Conservation (phyloP, 2,329 filamentous ascomycete genomes). For the Pyricularia sp. region DNA sequence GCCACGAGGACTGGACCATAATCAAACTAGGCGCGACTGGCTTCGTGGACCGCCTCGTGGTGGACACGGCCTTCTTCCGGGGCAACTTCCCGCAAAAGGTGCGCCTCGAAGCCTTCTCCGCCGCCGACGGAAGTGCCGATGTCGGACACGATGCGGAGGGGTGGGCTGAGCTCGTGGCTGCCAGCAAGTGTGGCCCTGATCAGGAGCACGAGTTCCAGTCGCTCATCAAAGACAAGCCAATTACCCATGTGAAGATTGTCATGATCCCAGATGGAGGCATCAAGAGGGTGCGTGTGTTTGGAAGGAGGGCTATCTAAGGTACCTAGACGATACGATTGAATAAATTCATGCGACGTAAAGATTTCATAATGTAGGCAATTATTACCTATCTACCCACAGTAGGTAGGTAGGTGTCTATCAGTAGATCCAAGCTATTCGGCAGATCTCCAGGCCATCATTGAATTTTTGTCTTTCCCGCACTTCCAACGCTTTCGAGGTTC, state of each 20-base stretch:
- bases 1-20: constrained; percentile 74
- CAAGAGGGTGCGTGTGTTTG: constrained; percentile 74
- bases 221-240: constrained; percentile 45
- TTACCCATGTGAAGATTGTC: constrained; percentile 80
- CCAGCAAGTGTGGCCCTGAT: constrained; percentile 64
- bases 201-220: constrained; percentile 58
- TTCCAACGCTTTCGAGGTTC: background rate
- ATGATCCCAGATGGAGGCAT: constrained; percentile 93
- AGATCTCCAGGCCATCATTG: background rate
- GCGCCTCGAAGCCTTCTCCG: constrained; percentile 53
- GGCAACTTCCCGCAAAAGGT: constrained; percentile 78
- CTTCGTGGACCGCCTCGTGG: constrained; percentile 54
- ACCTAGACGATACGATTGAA: background rate
- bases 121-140: constrained; percentile 36
- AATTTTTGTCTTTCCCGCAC: background rate
- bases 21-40: constrained; percentile 61
- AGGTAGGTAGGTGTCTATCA: background rate
- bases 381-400: no score
- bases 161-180: constrained; percentile 58
- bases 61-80: constrained; percentile 76
- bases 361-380: background rate
- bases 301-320: constrained; percentile 37
- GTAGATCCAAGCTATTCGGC: no score
- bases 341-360: background rate
- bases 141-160: constrained; percentile 45